These are phyloP conservation scores for Mollisiaceae sp. DNA, from an alignment of 2,329 filamentous ascomycete genomes.

Conservation along the genomic window DNA sequence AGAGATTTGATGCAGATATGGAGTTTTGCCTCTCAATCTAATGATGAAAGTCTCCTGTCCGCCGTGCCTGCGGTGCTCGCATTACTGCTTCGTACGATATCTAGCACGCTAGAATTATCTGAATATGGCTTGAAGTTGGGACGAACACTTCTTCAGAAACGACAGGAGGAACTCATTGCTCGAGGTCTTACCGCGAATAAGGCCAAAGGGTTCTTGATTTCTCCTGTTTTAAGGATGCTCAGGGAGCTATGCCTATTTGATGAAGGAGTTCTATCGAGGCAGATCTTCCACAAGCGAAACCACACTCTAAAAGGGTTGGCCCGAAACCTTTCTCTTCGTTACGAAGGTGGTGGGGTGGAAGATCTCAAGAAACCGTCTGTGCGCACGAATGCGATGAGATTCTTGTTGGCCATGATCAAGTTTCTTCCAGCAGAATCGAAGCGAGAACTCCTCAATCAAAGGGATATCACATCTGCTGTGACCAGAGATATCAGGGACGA, in stretches of 20 bases:
- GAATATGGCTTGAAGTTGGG: slow-evolving; percentile 79
- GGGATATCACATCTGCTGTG: slow-evolving; percentile 69
- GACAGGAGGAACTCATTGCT: slow-evolving; percentile 80
- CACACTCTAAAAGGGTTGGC: slow-evolving; percentile 81
- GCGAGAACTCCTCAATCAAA: slow-evolving; percentile 80
- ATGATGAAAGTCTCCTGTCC: slow-evolving; percentile 81
- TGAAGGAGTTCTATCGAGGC: slow-evolving; percentile 78
- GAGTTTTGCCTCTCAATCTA: slow-evolving; percentile 79
- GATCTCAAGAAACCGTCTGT: slow-evolving; percentile 76
- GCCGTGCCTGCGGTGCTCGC: slow-evolving; percentile 81
- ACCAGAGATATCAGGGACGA: slow-evolving; percentile 81
- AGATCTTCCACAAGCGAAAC: slow-evolving; percentile 78
- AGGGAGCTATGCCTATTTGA: slow-evolving; percentile 87
- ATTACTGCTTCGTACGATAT: slow-evolving; percentile 79
- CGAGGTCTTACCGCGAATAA: slow-evolving; percentile 80
- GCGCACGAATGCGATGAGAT: slow-evolving; percentile 80
- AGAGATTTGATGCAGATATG: slow-evolving; percentile 85
- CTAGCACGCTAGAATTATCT: slow-evolving; percentile 73
- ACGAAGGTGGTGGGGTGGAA: slow-evolving; percentile 62
- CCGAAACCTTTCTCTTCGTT: slow-evolving; percentile 77
- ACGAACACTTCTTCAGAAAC: slow-evolving; percentile 79
- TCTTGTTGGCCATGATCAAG: slow-evolving; percentile 79
- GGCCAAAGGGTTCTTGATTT: slow-evolving; percentile 85
- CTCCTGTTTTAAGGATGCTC: slow-evolving; percentile 83
- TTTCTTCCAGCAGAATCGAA: slow-evolving; percentile 80